Evolutionary conservation across 306 rosid genomes (phyloP).

Genomic region (Inga laurina): DNA sequence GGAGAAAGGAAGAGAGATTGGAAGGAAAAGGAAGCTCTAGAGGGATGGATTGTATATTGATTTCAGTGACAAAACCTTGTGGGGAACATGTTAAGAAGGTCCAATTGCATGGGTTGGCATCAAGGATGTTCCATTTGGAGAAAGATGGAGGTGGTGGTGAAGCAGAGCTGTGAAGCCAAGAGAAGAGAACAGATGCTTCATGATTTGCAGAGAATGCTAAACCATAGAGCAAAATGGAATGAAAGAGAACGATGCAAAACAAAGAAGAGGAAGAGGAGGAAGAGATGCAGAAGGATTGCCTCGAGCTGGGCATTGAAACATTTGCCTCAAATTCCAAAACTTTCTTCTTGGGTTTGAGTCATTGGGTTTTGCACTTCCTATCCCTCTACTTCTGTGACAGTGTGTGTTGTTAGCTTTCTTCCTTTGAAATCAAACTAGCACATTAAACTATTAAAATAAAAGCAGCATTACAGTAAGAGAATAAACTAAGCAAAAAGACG

Average conservation of each 20-base stretch:
- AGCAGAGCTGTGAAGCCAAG: slow-evolving; percentile 75
- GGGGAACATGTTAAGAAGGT: slow-evolving; percentile 74
- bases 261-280: slow-evolving; percentile 27
- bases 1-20: slow-evolving; percentile 66
- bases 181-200: slow-evolving; percentile 73
- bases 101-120: slow-evolving; percentile 86
- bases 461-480: slow-evolving; percentile 4
- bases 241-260: slow-evolving; percentile 36
- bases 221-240: slow-evolving; percentile 29
- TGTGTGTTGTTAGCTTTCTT: slow-evolving; percentile 44
- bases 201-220: slow-evolving; percentile 55
- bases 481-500: slow-evolving; percentile 35
- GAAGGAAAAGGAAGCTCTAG: slow-evolving; percentile 66
- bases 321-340: slow-evolving; percentile 61
- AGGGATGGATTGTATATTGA: slow-evolving; percentile 62
- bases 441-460: slow-evolving; percentile 5
- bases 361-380: slow-evolving; percentile 48
- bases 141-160: slow-evolving; percentile 48
- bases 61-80: slow-evolving; percentile 61
- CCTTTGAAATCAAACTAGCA: slow-evolving; percentile 52
- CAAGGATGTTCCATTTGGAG: slow-evolving; percentile 69
- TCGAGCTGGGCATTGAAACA: slow-evolving; percentile 60
- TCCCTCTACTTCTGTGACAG: slow-evolving; percentile 42
- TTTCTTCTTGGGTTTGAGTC: slow-evolving; percentile 51
- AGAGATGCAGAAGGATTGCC: slow-evolving; percentile 43